These are phyloP conservation scores for Jamesozyma hellenica DNA, from an alignment of 805 yeast genomes.

Conservation along the genomic window DNA sequence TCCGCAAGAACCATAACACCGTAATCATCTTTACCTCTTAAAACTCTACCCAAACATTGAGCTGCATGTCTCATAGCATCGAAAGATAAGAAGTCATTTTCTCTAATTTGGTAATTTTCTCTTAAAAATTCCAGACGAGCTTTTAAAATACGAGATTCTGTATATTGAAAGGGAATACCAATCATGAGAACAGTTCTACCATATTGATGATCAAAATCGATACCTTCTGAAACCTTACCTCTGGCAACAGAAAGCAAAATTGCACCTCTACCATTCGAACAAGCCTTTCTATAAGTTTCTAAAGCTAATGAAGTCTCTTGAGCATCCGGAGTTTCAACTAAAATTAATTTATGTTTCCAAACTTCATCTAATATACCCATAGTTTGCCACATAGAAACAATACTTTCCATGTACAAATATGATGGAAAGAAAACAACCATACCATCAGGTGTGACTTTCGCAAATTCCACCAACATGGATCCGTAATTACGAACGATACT, in stretches of 20 bases:
- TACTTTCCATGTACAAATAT: constrained; percentile 94
- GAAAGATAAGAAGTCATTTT: constrained; percentile 88
- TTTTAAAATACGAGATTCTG: constrained; percentile 90
- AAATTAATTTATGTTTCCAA: constrained; percentile 90
- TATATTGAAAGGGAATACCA: constrained; percentile 98
- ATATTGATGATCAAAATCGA: constrained; percentile 97
- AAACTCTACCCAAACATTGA: constrained; percentile 92
- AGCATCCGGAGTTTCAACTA: constrained; percentile 98
- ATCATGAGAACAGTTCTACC: constrained; percentile 97
- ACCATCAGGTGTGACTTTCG: constrained; percentile 96
- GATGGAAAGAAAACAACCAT: constrained; percentile 96
- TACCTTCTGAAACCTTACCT: constrained; percentile 97
- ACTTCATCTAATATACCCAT: constrained; percentile 98
- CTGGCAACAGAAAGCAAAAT: constrained; percentile 93
- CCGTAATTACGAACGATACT: constrained; percentile 97
- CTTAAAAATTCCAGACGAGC: constrained; percentile 90
- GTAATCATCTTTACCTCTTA: constrained; percentile 96
- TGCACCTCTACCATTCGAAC: constrained; percentile 96
- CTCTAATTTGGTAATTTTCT: constrained; percentile 86
- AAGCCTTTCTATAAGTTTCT: constrained; percentile 92
- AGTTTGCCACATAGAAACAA: constrained; percentile 96
- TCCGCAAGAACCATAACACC: constrained; percentile 98
- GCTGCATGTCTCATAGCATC: constrained; percentile 99
- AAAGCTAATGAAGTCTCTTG: constrained; percentile 94
- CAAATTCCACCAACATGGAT: constrained; percentile 77